These are phyloP conservation scores for Psophocarpus tetragonolobus DNA, from an alignment of 306 rosid genomes.

Conservation along the genomic window DNA sequence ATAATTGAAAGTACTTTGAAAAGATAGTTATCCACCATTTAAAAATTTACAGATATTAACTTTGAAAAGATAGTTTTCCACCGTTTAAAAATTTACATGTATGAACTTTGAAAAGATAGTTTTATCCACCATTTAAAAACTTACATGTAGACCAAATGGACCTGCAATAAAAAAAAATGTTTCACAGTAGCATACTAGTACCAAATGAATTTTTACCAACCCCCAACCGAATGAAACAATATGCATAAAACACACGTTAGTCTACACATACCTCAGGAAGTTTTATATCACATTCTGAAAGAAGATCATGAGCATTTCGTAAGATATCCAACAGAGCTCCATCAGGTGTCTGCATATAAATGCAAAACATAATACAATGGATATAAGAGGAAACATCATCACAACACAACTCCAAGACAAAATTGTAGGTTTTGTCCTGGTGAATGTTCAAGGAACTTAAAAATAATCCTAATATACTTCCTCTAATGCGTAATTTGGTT, in stretches of 20 bases:
- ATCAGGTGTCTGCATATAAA: constrained; percentile 82
- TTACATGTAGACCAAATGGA: constrained; percentile 23
- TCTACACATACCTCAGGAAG: constrained; percentile 72
- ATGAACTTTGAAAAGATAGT: constrained; percentile 11
- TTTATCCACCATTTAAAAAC: constrained; percentile 14
- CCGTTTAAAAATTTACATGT: constrained; percentile 20
- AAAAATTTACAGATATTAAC: constrained; percentile 27
- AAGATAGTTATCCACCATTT: constrained; percentile 2
- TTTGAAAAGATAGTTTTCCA: constrained; percentile 2
- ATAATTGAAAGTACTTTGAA: constrained; percentile 12
- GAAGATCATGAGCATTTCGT: constrained; percentile 84
- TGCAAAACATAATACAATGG: constrained; percentile 26
- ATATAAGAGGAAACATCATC: constrained; percentile 22
- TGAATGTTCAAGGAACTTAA: background rate
- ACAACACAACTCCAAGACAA: constrained; percentile 24
- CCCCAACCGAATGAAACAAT: constrained; percentile 21
- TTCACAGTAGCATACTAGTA: constrained; percentile 13
- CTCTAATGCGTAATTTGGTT: background rate
- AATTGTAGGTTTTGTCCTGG: constrained; percentile 24
- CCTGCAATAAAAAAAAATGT: background rate
- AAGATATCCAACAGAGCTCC: constrained; percentile 85
- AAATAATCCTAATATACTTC: constrained; percentile 7
- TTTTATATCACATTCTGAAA: constrained; percentile 69
- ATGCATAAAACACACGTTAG: constrained; percentile 12
- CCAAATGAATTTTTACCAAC: constrained; percentile 26